Base-by-base conservation (phyloP, 192 early-diverging fungal genomes). In the Entomortierella chlamydospora region DNA sequence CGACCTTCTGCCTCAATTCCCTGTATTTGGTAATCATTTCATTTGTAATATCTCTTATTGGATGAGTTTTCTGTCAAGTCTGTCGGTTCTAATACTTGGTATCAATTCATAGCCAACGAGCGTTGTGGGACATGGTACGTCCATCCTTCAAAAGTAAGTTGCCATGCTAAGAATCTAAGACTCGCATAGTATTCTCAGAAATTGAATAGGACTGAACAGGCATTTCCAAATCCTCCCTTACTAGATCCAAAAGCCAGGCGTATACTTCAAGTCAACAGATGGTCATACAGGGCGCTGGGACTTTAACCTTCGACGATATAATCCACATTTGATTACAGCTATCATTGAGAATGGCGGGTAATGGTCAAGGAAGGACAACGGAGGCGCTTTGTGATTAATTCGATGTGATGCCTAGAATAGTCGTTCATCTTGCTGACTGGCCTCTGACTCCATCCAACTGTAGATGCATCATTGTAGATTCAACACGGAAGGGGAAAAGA, bases 211-310 rank as follows among this genome's bases (percentile, higher is more conserved):
- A n/a, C n/a, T n/a, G n/a, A n/a, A n/a, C n/a, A n/a, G n/a, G n/a
- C n/a, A n/a, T n/a, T n/a, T n/a, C n/a, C n/a, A n/a, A n/a, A n/a
- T n/a, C n/a, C n/a, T 57, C 31, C 43, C 7, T 43, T 29, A 17
- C 22, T 49, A 86, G 71, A 49, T 77, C 52, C 68, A 86, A 57
- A 71, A 64, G 15, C 82, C 89, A 28, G 84, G 91, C 0, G 95
- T 92, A 2, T 97, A 97, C 67, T 96, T 97, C 72, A 97, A 97
- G 70, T 97, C 96, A 8, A 97, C 96, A 2, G 96, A 97, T 83
- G 96, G 96, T 0, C 96, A 97, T 70, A 91, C 85, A 33, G 90
- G 92, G 4, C 84, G 89, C 53, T 96, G 95, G 95, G 88, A 91
- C 61, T 95, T 96, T 39, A 96, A 90, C 68, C 58, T 96, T 58